phyloP scores from a whole-genome alignment of 169 alveolate genomes.

The Eimeria necatrix region DNA sequence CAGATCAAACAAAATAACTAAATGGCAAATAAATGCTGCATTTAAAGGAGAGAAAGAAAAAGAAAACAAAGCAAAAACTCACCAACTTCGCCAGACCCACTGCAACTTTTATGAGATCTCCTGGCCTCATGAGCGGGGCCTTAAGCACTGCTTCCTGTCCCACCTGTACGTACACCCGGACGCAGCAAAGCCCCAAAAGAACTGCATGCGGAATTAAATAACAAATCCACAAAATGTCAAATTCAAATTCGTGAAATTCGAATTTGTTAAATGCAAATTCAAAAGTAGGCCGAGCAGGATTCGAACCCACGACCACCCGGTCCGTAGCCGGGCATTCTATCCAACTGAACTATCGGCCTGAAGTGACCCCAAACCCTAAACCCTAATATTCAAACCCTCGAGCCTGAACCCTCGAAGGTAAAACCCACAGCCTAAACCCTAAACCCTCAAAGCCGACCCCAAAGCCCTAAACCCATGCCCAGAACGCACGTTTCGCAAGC shows the following conservation, averaged over 20 bases:
- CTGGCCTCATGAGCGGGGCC: constrained; percentile 50
- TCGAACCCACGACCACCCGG: constrained; percentile 91
- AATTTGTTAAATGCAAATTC: neutral
- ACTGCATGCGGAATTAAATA: neutral
- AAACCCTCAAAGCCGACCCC: neutral
- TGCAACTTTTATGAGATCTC: constrained; percentile 50
- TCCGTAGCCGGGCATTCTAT: constrained; percentile 92
- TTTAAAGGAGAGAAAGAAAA: neutral
- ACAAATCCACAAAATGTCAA: neutral
- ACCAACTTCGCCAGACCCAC: constrained; percentile 45
- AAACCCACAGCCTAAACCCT: neutral
- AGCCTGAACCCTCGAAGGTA: neutral
- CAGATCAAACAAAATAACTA: too few species aligned
- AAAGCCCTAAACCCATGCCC: neutral
- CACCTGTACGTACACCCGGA: constrained; percentile 24
- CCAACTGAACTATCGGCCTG: constrained; percentile 86
- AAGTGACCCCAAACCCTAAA: neutral
- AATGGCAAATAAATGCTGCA: too few species aligned
- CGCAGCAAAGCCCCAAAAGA: neutral
- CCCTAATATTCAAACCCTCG: neutral
- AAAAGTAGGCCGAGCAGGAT: constrained; percentile 43
- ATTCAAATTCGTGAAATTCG: neutral
- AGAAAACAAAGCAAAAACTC: neutral
- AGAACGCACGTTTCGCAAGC: neutral
- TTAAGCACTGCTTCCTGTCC: constrained; percentile 70